phyloP scores from a whole-genome alignment of 1,139 yeast genomes.

The Blastobotrys aristatus region DNA sequence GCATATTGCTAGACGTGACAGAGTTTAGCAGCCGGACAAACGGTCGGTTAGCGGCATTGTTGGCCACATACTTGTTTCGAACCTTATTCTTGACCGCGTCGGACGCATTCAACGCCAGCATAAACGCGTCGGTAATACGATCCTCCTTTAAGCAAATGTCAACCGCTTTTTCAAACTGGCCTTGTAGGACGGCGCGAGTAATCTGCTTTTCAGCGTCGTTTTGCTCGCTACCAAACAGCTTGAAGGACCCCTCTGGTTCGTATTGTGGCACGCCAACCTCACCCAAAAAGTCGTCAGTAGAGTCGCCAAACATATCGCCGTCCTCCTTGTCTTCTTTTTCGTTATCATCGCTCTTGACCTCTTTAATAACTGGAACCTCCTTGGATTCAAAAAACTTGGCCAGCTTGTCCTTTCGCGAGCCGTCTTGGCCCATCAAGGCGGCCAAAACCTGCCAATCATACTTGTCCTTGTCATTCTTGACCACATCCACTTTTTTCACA shows the following conservation, averaged over 20 bases:
- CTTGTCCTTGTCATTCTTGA: conserved; percentile 44
- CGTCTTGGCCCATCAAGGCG: conserved; percentile 42
- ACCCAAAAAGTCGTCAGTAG: conserved; percentile 34
- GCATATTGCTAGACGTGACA: conserved; percentile 53
- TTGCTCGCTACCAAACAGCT: conserved; percentile 37
- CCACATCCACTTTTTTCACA: conserved; percentile 19
- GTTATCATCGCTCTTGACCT: conserved; percentile 14
- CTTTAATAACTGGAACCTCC: conserved; percentile 1
- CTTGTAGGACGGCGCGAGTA: conserved; percentile 54
- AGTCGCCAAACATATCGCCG: conserved; percentile 23
- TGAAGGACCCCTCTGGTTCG: conserved; percentile 42
- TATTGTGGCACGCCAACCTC: conserved; percentile 23
- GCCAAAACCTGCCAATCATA: conserved; percentile 76
- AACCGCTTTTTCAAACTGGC: conserved; percentile 66
- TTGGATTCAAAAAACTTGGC: conserved; percentile 24
- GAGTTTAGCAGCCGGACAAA: conserved; percentile 72
- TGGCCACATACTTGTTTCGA: conserved; percentile 61
- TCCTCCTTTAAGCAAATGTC: conserved; percentile 59
- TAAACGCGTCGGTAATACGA: conserved; percentile 69
- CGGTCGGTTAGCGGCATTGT: conserved; percentile 48
- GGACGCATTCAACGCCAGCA: conserved; percentile 70
- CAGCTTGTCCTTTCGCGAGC: conserved; percentile 41
- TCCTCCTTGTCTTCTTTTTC: conserved; percentile 24
- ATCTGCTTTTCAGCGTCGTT: conserved; percentile 47
- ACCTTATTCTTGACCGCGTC: conserved; percentile 58